Base-by-base conservation (phyloP, 352 stramenopile species). In the Achlya hypogyna region DNA sequence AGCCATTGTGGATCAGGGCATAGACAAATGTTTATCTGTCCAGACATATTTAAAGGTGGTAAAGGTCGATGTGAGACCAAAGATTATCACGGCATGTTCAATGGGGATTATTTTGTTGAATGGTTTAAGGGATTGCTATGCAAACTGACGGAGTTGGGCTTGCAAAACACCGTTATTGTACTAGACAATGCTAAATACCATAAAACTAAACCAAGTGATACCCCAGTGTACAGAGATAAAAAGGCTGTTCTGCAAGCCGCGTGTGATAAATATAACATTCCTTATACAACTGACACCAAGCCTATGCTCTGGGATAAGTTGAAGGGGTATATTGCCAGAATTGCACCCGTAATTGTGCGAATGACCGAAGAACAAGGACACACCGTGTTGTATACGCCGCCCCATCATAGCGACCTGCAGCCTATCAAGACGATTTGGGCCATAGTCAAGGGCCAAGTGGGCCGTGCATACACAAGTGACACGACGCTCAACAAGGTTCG, bases 41-140 rank as follows among this genome's bases (percentile, higher is more conserved):
- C 23, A 56, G 53, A 63, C 53, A 53, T 63, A 12, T 63, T 63
- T 1, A 16, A 63, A 63, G 27, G 53, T 51, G 1, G 53, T 16
- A 53, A 63, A 25, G 49, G 53, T 42, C 16, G 28, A 23, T 16
- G 14, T 9, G 49, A 73, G 38, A 71, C 45, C n/a, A 68, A 68
- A 31, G 58, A 72, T 31, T 69, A 69, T 35, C 66, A 73, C 32
- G 49, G n/a, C n/a, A 73, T 71, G 68, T 72, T 74, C 31, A 67
- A 64, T 32, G 22, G 58, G 38, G 53, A 58, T 20, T 63, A 74
- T 63, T 65, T 51, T n/a, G 18, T 67, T 23, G 35, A 51, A 51
- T 69, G 71, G 51, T 70, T 65, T 65, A 16, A 12, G 9, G 28
- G 32, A 5, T 38, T 65, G 40, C 25, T 65, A 4, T 31, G 53